Evolutionary conservation across 805 yeast genomes (phyloP).

Genomic region (Wickerhamomyces queroliae): DNA sequence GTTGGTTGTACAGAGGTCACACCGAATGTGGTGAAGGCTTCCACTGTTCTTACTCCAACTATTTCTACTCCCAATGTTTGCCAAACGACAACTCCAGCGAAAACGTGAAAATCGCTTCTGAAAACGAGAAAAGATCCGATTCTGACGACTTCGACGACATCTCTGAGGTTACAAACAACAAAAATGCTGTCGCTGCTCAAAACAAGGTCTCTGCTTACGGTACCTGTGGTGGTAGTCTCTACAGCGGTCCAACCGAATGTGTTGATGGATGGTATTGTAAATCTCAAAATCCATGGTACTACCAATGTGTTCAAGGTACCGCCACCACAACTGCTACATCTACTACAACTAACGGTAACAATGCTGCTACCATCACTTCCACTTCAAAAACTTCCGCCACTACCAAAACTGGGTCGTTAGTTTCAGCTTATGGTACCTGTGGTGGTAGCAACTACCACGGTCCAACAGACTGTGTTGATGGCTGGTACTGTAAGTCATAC

Average conservation of each 20-base stretch:
- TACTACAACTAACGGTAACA: too few relatives aligned
- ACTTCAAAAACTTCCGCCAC: not conserved
- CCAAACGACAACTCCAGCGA: not conserved
- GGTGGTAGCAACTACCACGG: not conserved
- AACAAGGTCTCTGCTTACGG: too few relatives aligned
- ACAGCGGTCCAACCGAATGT: not conserved
- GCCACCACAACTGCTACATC: not conserved
- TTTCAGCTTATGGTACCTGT: constrained; percentile 1
- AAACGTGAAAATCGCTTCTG: not conserved
- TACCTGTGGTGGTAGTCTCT: too few relatives aligned
- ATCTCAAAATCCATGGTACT: not conserved
- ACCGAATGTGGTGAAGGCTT: not conserved
- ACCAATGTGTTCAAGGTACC: constrained; percentile 2
- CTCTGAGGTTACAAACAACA: too few relatives aligned
- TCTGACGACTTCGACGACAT: too few relatives aligned
- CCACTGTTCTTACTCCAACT: not conserved
- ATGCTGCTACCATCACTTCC: not conserved
- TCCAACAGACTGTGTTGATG: not conserved
- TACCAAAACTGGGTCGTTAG: not conserved
- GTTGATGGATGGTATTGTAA: not conserved
- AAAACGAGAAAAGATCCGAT: too few relatives aligned
- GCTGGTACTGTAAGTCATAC: not conserved
- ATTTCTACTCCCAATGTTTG: not conserved
- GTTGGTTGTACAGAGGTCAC: not conserved
- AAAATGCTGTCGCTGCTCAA: too few relatives aligned